These are phyloP conservation scores for Exidia glandulosa DNA, from an alignment of 768 basidiomycete genomes.

Conservation along the genomic window DNA sequence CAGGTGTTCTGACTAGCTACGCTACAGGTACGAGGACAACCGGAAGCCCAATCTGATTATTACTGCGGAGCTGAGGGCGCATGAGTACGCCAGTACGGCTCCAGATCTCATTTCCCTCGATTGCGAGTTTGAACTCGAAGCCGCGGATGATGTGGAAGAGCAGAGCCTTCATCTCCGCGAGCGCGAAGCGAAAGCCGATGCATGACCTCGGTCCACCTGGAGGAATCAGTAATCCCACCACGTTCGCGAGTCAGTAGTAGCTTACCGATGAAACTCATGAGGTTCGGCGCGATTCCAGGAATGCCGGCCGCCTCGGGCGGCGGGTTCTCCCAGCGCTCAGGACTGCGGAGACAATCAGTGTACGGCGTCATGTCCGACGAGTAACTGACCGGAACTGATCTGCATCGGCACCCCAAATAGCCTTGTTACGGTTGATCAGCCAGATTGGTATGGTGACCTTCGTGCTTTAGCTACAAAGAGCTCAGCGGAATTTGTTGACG, in stretches of 20 bases:
- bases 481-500: too few relatives aligned
- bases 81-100: neutral
- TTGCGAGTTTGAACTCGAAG: neutral
- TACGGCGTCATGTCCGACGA: slow-evolving; percentile 4
- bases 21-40: too few relatives aligned
- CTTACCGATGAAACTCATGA: neutral
- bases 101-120: neutral
- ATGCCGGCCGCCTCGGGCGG: slow-evolving; percentile 26
- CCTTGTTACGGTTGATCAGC: slow-evolving; percentile 16
- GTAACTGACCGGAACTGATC: slow-evolving; percentile 16
- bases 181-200: slow-evolving; percentile 51
- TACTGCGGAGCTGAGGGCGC: neutral
- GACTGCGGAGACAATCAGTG: slow-evolving; percentile 21
- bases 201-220: slow-evolving; percentile 47
- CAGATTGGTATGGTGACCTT: slow-evolving; percentile 19
- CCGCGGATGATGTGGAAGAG: neutral
- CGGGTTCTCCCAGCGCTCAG: slow-evolving; percentile 40
- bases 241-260: slow-evolving; percentile 44
- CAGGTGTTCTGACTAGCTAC: too few relatives aligned
- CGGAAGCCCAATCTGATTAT: too few relatives aligned
- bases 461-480: too few relatives aligned
- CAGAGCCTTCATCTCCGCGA: slow-evolving; percentile 30
- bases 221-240: slow-evolving; percentile 38
- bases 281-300: slow-evolving; percentile 34
- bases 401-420: slow-evolving; percentile 26